These are phyloP conservation scores for Dactylellina sp. DNA, from an alignment of 2,329 filamentous ascomycete species.

Conservation along the genomic window DNA sequence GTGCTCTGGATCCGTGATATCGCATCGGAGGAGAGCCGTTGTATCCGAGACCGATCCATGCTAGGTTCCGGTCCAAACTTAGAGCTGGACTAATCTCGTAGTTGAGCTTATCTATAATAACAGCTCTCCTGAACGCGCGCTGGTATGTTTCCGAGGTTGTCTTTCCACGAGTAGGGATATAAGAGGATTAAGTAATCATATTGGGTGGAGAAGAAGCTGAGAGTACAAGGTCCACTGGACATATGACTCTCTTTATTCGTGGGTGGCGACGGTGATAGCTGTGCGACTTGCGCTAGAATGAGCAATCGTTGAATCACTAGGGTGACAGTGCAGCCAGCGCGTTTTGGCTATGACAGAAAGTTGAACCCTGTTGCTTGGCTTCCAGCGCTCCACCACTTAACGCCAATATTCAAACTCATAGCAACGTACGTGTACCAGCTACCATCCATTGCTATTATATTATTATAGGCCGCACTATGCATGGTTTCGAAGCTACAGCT, in stretches of 20 bases:
- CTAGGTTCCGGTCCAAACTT: background rate
- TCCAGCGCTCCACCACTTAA: background rate
- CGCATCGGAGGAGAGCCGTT: conserved; percentile 12
- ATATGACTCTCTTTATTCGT: background rate
- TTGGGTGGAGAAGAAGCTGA: background rate
- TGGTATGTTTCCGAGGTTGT: background rate
- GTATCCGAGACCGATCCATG: conserved; percentile 26
- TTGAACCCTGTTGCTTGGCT: background rate
- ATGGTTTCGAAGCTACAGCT: no score
- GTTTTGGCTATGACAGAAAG: background rate
- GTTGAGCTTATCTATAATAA: no score
- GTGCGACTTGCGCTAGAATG: conserved; percentile 6
- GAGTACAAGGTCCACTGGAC: background rate
- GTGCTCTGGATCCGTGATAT: conserved; percentile 33
- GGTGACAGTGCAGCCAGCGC: background rate
- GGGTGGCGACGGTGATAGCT: background rate
- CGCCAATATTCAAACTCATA: background rate
- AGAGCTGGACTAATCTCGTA: no score
- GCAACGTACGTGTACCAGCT: no score
- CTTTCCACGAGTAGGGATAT: background rate
- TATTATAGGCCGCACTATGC: no score
- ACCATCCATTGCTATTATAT: no score
- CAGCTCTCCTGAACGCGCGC: background rate
- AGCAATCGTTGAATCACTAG: background rate
- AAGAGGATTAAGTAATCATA: conserved; percentile 15